phyloP scores from a whole-genome alignment of 2,329 filamentous ascomycete genomes.

The Blastomyces percursus region DNA sequence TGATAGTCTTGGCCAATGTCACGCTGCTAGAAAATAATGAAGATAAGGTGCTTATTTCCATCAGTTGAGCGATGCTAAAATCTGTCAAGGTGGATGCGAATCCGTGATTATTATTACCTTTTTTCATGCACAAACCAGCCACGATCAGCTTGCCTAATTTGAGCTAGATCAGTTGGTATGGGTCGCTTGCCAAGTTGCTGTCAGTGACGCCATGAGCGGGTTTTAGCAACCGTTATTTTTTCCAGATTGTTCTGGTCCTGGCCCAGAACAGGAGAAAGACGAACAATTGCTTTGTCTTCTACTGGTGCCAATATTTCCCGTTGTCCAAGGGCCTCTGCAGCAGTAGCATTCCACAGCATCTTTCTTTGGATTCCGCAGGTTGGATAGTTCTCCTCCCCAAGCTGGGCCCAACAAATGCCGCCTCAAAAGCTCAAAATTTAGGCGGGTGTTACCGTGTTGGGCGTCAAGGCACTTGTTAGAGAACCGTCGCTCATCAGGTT shows the following conservation, averaged over 20 bases:
- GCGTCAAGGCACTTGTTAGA: background rate
- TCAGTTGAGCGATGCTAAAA: background rate
- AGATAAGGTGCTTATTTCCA: background rate
- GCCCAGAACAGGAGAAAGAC: background rate
- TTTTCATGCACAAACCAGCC: background rate
- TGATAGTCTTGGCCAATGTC: background rate
- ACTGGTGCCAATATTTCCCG: background rate
- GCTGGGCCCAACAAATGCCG: background rate
- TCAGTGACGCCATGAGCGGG: background rate
- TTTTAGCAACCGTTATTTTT: background rate
- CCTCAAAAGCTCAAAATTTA: background rate
- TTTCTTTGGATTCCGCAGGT: background rate
- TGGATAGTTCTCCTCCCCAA: background rate
- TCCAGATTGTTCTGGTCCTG: too few species aligned
- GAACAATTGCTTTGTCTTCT: background rate
- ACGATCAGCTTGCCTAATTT: background rate
- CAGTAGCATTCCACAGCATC: background rate
- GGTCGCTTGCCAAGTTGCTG: background rate
- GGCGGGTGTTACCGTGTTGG: background rate
- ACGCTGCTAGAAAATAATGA: background rate
- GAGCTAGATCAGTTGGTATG: background rate
- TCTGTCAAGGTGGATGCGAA: too few species aligned
- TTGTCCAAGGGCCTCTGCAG: background rate
- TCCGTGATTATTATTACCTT: too few species aligned
- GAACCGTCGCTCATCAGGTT: background rate